phyloP scores from a whole-genome alignment of 768 basidiomycete genomes.

The Pleurotus eryngii region DNA sequence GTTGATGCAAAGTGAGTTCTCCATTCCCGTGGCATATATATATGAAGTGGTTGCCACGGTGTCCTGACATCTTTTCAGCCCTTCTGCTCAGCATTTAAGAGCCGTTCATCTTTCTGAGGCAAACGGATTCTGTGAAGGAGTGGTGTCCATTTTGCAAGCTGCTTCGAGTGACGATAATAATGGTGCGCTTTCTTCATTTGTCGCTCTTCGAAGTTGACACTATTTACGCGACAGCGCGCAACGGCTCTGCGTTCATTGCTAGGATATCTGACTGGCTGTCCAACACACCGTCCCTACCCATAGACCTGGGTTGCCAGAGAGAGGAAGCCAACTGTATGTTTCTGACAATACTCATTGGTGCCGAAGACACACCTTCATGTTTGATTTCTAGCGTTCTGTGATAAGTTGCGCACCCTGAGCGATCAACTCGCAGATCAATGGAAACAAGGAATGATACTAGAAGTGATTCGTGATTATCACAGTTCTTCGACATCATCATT shows the following conservation, averaged over 20 bases:
- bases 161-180: conserved; percentile 24
- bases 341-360: neutral
- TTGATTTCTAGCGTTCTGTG: conserved; percentile 42
- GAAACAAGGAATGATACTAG: conserved; percentile 42
- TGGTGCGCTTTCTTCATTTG: conserved; percentile 28
- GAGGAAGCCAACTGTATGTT: conserved; percentile 23
- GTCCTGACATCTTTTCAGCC: conserved; percentile 24
- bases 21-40: neutral
- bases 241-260: conserved; percentile 42
- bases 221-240: conserved; percentile 24
- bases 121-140: conserved; percentile 38
- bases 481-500: neutral
- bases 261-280: conserved; percentile 48
- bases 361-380: conserved; percentile 5
- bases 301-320: conserved; percentile 39
- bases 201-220: conserved; percentile 8
- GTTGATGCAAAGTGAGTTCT: conserved; percentile 41
- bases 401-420: conserved; percentile 37
- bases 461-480: conserved; percentile 24
- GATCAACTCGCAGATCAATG: conserved; percentile 49
- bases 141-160: conserved; percentile 39
- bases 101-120: conserved; percentile 50
- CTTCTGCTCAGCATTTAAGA: conserved; percentile 38
- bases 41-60: neutral
- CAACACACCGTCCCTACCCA: conserved; percentile 39